phyloP scores from a whole-genome alignment of 495 filamentous ascomycete species.

The Aeminium ludgeri region DNA sequence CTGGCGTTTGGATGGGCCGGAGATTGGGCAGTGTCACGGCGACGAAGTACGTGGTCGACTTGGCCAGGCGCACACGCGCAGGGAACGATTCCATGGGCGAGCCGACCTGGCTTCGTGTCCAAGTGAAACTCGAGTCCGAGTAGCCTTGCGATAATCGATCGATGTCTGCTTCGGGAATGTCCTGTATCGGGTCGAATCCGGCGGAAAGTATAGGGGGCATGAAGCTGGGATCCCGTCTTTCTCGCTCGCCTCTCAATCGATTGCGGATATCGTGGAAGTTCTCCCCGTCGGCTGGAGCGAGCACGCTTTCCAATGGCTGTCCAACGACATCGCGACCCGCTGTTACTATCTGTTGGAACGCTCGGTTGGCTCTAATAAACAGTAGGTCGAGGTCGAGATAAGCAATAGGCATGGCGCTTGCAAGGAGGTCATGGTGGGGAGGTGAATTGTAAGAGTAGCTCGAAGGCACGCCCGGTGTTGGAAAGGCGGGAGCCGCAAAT shows the following conservation, averaged over 20 bases:
- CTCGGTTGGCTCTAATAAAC: slow-evolving; percentile 21
- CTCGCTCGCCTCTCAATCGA: slow-evolving; percentile 23
- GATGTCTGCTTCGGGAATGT: slow-evolving; percentile 11
- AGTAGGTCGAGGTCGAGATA: slow-evolving; percentile 26
- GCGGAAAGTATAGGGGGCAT: slow-evolving; percentile 25
- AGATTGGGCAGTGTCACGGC: slow-evolving; percentile 13
- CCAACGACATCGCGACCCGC: slow-evolving; percentile 18
- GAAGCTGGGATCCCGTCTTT: slow-evolving; percentile 25
- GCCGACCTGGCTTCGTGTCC: slow-evolving; percentile 2
- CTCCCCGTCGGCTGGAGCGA: slow-evolving; percentile 11
- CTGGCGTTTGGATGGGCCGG: slow-evolving; percentile 1
- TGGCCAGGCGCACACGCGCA: slow-evolving; percentile 10
- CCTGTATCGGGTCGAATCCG: slow-evolving; percentile 12
- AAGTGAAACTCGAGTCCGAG: slow-evolving; percentile 9
- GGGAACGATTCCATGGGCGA: slow-evolving; percentile 5
- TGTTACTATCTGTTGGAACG: slow-evolving; percentile 21
- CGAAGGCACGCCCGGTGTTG: not conserved
- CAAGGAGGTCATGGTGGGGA: not conserved
- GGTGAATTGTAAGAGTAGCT: not conserved
- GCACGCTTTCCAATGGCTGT: slow-evolving; percentile 20
- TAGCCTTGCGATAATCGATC: slow-evolving; percentile 10
- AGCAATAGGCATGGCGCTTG: slow-evolving; percentile 11
- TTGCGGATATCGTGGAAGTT: slow-evolving; percentile 17
- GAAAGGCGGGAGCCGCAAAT: not conserved
- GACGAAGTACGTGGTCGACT: slow-evolving; percentile 13